Evolutionary conservation across 768 basidiomycete genomes (phyloP).

Genomic region (Chlorophyllum brunneum): DNA sequence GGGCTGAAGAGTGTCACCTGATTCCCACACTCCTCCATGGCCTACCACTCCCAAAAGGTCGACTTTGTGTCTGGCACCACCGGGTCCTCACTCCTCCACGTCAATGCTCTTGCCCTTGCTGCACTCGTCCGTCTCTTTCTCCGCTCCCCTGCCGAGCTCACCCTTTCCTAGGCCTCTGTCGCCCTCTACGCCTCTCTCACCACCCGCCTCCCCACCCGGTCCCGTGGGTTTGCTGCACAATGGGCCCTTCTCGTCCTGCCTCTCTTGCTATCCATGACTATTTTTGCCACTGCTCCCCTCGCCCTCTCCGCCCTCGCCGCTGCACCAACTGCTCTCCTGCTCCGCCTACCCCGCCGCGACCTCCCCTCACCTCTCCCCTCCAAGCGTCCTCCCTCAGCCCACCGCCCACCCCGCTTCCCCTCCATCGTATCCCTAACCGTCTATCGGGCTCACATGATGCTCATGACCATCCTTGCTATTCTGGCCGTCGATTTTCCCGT

Average conservation of each 20-base stretch:
- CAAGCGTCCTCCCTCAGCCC: conserved; percentile 22
- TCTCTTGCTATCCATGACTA: conserved; percentile 77
- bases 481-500: conserved; percentile 94
- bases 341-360: conserved; percentile 39
- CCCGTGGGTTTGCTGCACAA: conserved; percentile 42
- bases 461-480: conserved; percentile 87
- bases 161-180: conserved; percentile 56
- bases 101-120: conserved; percentile 60
- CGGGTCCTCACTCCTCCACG: conserved; percentile 64
- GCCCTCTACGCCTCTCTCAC: conserved; percentile 59
- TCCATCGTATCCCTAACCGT: conserved; percentile 75
- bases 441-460: conserved; percentile 93
- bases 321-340: conserved; percentile 39
- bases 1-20: background rate
- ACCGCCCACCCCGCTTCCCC: conserved; percentile 23
- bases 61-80: conserved; percentile 72
- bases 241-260: conserved; percentile 70
- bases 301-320: conserved; percentile 48
- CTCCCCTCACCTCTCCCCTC: conserved; percentile 53
- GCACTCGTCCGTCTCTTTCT: conserved; percentile 25
- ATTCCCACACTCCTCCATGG: background rate
- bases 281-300: conserved; percentile 58
- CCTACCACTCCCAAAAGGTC: conserved; percentile 79
- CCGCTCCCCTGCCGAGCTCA: background rate
- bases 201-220: conserved; percentile 41